Evolutionary conservation across 2,329 filamentous ascomycete genomes (phyloP), one percentile per base, ranked within the genome.

Genomic region (Penicillium glabrum): DNA sequence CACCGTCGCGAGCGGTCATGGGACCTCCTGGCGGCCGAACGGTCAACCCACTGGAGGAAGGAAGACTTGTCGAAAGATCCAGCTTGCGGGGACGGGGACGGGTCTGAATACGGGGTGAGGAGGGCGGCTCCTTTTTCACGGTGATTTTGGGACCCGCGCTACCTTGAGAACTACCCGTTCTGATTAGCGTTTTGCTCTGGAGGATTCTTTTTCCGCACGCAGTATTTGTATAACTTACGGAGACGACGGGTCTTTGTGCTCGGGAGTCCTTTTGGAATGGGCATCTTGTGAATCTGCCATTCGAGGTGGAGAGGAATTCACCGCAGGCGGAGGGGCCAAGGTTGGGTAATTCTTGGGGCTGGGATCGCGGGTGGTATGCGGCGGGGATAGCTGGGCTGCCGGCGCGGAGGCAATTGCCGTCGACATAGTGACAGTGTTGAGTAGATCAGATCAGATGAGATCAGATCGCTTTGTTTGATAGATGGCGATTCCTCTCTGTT

Each of bases 121-220:
- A 79, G 13, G 77, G 86, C 33, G 93, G 93, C 75, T 99, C 95
- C 77, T 97, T 97, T 82, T 98, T 98, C 58, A 99, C 93, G 62
- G 96, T 84, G 61, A 97, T 96, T 78, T 91, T 93, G 41, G 90
- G 90, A 57, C 82, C 77, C 50, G 81, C 73, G 72, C 83, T 80
- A 76, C 66, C 69, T 53, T 71, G 71, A 3, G 70, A 72, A 31
- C 69, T 71, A 49, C 37, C 24, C 41, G 44, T 29, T 46, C 7
- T 46, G 31, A 44, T 55, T 46, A 59, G 57, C 54, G 39, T 56
- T 10, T 19, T 13, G 37, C 24, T 23, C 19, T 21, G 14, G 39
- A 21, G 11, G 19, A 41, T 7, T 13, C 39, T 27, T 31, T 46
- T 29, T 35, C 27, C 29, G 41, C 21, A 27, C 7, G 3, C n/a